Evolutionary conservation across 176 grass and related monocot genomes (phyloP), one percentile per base, ranked within the genome.

Genomic region (Lolium perenne): DNA sequence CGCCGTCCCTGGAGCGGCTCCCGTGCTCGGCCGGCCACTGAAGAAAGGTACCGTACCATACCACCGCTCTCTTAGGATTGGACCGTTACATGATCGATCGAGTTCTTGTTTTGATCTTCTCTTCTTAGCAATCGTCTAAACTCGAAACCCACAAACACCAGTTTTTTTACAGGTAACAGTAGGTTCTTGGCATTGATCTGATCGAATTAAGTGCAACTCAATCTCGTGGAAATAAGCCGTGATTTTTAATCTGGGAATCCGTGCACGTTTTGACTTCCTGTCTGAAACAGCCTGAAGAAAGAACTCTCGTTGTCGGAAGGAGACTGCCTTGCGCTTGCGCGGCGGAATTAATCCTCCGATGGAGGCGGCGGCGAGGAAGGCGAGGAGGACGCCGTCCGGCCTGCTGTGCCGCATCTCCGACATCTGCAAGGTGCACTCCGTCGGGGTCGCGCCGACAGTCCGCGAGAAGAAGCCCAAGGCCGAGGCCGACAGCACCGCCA

Each of bases 371-470:
- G 55, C 81, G 87, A 77, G 78, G 85, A 95, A 80, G 87, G 50
- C 29, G 20, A 86, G 35, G 43, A 87, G 71, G 86, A 72, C 78
- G 59, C 77, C 91, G 15, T 85, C 90, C 61, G 49, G 41, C 25
- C 58, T 87, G 70, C 62, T 89, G 10, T 76, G 89, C 65, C 88
- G 81, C 8, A 79, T 98, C 29, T 87, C 95, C 1, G 88, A 95
- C 46, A 85, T 98, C 12, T 98, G 95, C 87, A 98, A 95, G 89
- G 71, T 85, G 83, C 89, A 80, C 58, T 87, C 91, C 8, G 91
- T 95, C 55, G 77, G 77, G 14, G 91, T 90, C 23, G 79, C 80
- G 40, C 78, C 84, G 32, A 64, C 41, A 48, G 48, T 23, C 82
- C 51, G 54, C 21, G 80, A 65, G 45, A 94, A 87, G 32, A 35